Conservation (phyloP, 1,284 basidiomycete genomes). For the Moesziomyces antarcticus region DNA sequence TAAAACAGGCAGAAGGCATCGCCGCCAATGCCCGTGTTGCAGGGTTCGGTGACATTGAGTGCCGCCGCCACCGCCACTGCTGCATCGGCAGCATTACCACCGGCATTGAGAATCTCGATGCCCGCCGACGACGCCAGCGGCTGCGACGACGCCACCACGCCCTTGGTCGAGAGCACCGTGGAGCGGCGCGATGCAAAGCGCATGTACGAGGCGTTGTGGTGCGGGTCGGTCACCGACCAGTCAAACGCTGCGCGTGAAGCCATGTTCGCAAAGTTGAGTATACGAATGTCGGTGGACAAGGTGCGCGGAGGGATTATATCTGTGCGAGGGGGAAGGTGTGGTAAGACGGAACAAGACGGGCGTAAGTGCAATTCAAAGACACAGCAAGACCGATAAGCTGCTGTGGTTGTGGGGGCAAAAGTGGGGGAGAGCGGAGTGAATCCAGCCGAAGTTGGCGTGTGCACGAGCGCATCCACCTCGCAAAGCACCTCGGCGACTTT, state of each 20-base stretch:
- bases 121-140: slow-evolving; percentile 89
- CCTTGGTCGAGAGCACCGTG: slow-evolving; percentile 74
- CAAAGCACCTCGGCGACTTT: neutral
- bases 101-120: slow-evolving; percentile 84
- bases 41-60: slow-evolving; percentile 74
- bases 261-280: neutral
- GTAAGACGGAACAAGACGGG: neutral
- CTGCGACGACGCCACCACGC: slow-evolving; percentile 87
- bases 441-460: too few species aligned
- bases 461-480: too few species aligned
- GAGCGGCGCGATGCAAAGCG: slow-evolving; percentile 57
- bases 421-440: too few species aligned
- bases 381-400: neutral
- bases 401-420: too few species aligned
- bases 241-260: slow-evolving; percentile 29
- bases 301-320: neutral
- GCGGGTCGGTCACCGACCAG: slow-evolving; percentile 41
- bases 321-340: neutral
- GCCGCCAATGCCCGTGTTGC: slow-evolving; percentile 72
- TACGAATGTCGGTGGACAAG: neutral
- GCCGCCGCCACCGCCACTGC: slow-evolving; percentile 83
- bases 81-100: slow-evolving; percentile 82
- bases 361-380: neutral
- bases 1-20: slow-evolving; percentile 94
- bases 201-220: slow-evolving; percentile 35